phyloP scores from a whole-genome alignment of 176 grass and related monocot genomes.

The Raddia distichophylla region DNA sequence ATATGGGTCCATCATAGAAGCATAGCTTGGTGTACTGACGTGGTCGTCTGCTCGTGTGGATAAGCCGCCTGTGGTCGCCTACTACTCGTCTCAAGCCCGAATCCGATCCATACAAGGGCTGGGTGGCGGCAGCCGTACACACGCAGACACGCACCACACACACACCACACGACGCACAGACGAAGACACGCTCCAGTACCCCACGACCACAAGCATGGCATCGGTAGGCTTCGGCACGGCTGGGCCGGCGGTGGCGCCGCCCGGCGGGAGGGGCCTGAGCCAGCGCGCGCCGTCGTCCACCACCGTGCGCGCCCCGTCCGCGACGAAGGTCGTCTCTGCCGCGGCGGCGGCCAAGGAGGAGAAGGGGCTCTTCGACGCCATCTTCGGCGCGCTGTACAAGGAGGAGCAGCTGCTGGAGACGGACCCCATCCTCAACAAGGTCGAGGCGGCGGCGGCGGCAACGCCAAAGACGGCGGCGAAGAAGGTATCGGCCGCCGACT shows the following conservation, averaged over 20 bases:
- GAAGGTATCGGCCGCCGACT: neutral
- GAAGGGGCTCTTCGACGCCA: constrained; percentile 44
- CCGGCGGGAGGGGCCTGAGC: neutral
- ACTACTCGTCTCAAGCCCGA: too few relatives aligned
- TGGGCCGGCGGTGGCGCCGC: neutral
- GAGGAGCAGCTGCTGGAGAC: constrained; percentile 53
- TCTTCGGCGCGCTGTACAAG: constrained; percentile 50
- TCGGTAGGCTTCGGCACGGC: constrained; percentile 31
- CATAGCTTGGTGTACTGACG: too few relatives aligned
- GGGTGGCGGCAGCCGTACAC: neutral
- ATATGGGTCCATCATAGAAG: too few relatives aligned
- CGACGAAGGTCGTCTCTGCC: constrained; percentile 3
- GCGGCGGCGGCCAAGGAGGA: neutral
- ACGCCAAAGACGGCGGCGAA: neutral
- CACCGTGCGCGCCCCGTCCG: neutral
- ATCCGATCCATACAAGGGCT: neutral
- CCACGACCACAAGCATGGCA: constrained; percentile 1
- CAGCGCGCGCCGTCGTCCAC: neutral
- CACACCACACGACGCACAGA: neutral
- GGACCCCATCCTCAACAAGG: constrained; percentile 52
- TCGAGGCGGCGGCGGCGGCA: neutral
- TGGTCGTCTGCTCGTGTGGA: neutral
- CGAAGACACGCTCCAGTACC: neutral
- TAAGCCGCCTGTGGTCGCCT: constrained; percentile 39
- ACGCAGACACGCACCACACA: too few relatives aligned